phyloP scores from a whole-genome alignment of 306 rosid genomes.

The Ammopiptanthus mongolicus region DNA sequence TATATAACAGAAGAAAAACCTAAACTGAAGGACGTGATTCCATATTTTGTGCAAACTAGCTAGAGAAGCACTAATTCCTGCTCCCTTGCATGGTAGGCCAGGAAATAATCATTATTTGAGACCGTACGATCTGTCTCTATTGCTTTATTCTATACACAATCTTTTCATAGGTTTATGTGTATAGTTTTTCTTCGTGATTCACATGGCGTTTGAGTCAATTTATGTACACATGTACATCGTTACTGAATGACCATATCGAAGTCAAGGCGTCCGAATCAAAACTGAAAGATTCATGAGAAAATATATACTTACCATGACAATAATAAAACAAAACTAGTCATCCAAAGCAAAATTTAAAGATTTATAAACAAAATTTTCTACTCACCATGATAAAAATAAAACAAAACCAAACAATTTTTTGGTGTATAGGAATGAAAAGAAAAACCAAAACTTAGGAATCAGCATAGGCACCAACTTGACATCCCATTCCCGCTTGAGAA shows the following conservation, averaged over 20 bases:
- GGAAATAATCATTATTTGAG: slow-evolving; percentile 1
- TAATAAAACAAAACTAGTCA: not conserved
- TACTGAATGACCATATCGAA: not conserved
- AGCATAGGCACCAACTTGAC: too few species aligned
- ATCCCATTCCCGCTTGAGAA: too few species aligned
- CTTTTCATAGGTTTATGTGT: not conserved
- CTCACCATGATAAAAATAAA: not conserved
- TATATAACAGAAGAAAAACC: not conserved
- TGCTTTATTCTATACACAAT: slow-evolving; percentile 7
- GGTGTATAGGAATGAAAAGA: too few species aligned
- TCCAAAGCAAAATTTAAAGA: not conserved
- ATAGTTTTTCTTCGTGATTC: not conserved
- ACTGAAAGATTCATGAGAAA: not conserved
- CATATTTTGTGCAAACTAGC: slow-evolving; percentile 33
- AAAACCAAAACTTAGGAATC: too few species aligned
- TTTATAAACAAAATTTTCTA: not conserved
- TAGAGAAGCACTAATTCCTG: slow-evolving; percentile 34
- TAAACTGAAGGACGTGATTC: slow-evolving; percentile 6
- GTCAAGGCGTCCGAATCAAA: not conserved
- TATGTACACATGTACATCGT: not conserved
- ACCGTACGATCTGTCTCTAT: slow-evolving; percentile 4
- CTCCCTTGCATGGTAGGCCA: slow-evolving; percentile 31
- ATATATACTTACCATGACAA: not conserved
- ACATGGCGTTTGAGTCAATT: not conserved
- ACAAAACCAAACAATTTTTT: too few species aligned